Evolutionary conservation across 495 filamentous ascomycete species (phyloP).

Genomic region (Penicillium subrubescens): DNA sequence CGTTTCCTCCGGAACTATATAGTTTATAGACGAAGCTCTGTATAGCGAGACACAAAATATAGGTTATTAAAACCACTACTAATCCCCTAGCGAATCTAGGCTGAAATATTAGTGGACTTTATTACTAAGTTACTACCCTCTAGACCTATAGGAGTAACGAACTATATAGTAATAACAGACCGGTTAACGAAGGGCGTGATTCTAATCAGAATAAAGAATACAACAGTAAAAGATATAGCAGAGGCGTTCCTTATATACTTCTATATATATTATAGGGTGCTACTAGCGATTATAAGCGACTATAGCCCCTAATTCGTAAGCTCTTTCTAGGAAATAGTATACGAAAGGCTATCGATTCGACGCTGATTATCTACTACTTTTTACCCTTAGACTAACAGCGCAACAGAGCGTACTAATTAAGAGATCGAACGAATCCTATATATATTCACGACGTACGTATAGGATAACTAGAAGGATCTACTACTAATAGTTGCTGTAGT

Average conservation of each 20-base stretch:
- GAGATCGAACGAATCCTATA: conserved; percentile 2
- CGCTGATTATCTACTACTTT: conserved; percentile 7
- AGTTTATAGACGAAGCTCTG: not conserved
- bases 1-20: not conserved
- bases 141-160: no score
- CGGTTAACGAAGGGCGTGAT: not conserved
- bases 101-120: not conserved
- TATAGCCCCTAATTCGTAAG: not conserved
- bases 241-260: not conserved
- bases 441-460: not conserved
- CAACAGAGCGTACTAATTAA: conserved; percentile 1
- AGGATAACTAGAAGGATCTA: not conserved
- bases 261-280: conserved; percentile 2
- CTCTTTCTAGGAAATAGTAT: not conserved
- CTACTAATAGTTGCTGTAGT: conserved; percentile 3
- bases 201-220: not conserved
- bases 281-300: conserved; percentile 1
- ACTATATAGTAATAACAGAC: not conserved
- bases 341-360: conserved; percentile 3
- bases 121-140: no score
- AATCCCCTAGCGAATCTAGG: conserved; percentile 2
- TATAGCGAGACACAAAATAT: conserved; percentile 1
- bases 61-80: not conserved
- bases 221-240: not conserved
- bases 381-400: not conserved